Evolutionary conservation across 352 stramenopile genomes (phyloP), one percentile per base, ranked within the genome.

Genomic region (Pythium dissimile): DNA sequence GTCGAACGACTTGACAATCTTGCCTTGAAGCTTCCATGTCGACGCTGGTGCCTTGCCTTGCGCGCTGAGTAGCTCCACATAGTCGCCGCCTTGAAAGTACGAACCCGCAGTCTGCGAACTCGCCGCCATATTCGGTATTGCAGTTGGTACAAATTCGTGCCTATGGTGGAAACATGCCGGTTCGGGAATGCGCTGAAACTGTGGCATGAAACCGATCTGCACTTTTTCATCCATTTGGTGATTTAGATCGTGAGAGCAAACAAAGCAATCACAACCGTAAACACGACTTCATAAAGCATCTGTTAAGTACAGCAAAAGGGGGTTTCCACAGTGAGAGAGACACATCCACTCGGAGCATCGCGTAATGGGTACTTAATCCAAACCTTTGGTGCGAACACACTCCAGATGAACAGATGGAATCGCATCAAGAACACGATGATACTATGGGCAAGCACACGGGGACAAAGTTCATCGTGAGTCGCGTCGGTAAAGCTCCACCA

Each of bases 321-420:
- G n/a, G n/a, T n/a, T 15, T 15, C 1, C 28, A 30, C 16, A 41
- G 10, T 27, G 30, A 5, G 3, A 46, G 30, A 24, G 15, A 46
- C 26, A 13, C 15, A 23, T 28, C 34, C 15, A 41, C 37, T 28
- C 10, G 21, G 34, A 5, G 13, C 16, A n/a, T 12, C 26, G 24
- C 5, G 8, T 10, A 41, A n/a, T 4, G 21, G 9, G 0, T 1
- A 15, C 8, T 38, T 20, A 26, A 15, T 21, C 23, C 23, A 2
- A 62, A 95, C 86, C 78, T 95, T 95, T 9, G 87, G 87, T 5
- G 87, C 87, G 39, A 95, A 96, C 6, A 96, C 87, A 34, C 86
- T 95, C 87, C 87, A 96, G 47, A 96, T 92, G 53, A 96, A 96
- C 41, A 96, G 68, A 62, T 96, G 87, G 59, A 93, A 93, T 34